Evolutionary conservation across 2,329 filamentous ascomycete species (phyloP), one percentile per base, ranked within the genome.

Genomic region (Cladophialophora yegresii): DNA sequence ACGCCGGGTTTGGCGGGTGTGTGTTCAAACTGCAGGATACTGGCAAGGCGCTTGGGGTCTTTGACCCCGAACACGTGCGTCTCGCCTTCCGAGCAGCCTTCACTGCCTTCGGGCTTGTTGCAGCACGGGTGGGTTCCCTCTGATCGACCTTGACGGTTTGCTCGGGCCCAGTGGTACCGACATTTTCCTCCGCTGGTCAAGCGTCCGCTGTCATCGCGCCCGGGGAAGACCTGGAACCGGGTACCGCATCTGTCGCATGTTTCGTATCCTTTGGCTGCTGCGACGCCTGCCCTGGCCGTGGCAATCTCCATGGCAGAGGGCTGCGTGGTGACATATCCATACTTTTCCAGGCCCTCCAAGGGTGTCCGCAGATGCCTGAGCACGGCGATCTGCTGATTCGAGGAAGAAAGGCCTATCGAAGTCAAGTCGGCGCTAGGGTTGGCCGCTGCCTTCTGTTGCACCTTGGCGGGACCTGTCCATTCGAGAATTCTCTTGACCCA

Each of bases 221-320:
- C 91, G 0, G 93, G 92, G 69, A 96, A 98, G 3, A 96, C 91
- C 73, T 96, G 91, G 73, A 99, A 99, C 23, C 93, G 87, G 36
- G 87, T 87, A 49, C 83, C 83, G 77, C 95, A 99, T 22, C 95
- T 88, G 72, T 96, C 93, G 72, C 95, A 99, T 56, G 87, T 83
- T 77, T 99, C 95, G 83, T 89, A 96, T 54, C 91, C 91, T 58
- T 86, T 84, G 12, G 89, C 85, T 7, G 86, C 82, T 54, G 85
- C 80, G 0, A 91, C 82, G 0, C 87, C 91, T 50, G 84, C 82
- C 36, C 81, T 84, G 0, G 91, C 89, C 57, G 84, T 82, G 58
- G 84, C 79, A 20, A 97, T 84, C 20, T 91, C 89, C 7, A 83
- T 82, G 0, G 84, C 79, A 0, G 85, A 84, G 0, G 93, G 93